Base-by-base conservation (phyloP, 257 asterid species). In the Paulownia fortunei region DNA sequence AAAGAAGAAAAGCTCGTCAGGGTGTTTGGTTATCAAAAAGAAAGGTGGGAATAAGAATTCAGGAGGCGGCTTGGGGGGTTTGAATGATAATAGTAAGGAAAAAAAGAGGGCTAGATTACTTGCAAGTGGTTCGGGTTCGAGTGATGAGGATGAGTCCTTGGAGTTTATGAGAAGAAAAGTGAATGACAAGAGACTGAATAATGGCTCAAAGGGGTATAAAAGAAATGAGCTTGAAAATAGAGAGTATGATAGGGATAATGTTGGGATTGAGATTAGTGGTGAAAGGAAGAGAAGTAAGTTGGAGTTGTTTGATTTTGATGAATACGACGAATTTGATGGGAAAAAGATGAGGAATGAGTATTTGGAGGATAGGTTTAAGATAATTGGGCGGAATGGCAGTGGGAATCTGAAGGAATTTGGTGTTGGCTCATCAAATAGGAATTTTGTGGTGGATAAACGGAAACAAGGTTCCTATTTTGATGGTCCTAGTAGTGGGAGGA, bases 241-340 rank as follows among this genome's bases (percentile, higher is more conserved):
- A 37, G 89, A 71, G 74, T 73, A 66, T 81, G 79, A 67, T 75
- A 72, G 90, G 81, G 87, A 65, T 52, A 81, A 76, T 76, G 91
- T 69, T 74, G 83, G 80, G 67, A 36, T 67, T 55, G 94, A 83
- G 67, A 84, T 23, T 85, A 65, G 86, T 41, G 81, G 79, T 76
- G 90, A 87, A 76, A 84, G 81, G 85, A 89, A 91, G 83, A 86
- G 92, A 82, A 89, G 86, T 80, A 86, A 89, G 84, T 65, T 93
- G 85, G 97, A 90, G 84, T 89, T 91, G 92, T 93, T 85, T 72
- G 98, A 95, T 74, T 95, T 95, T 1, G 91, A 95, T 61, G 99
- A 91, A 79, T 95, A 95, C 3, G 92, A 88, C 55, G 92, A 91
- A 58, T 91, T 90, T 58, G 97, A 95, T 72, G 90, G 78, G 82